Conservation (phyloP, 1,284 basidiomycete species). For the Hypsizygus ulmarius region DNA sequence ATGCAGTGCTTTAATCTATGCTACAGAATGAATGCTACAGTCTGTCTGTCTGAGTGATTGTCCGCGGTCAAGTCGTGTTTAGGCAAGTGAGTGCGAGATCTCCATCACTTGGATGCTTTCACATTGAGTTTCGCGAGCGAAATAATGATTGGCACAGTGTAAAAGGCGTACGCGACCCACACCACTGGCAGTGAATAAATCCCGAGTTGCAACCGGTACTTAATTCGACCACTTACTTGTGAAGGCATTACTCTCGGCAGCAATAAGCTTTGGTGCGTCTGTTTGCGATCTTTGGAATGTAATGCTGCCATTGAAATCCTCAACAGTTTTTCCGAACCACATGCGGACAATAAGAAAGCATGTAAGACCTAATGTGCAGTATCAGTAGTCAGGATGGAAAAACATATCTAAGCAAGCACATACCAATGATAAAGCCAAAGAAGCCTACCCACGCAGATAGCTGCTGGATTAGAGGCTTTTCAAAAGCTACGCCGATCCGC, state of each 20-base stretch:
- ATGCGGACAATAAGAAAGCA: slow-evolving; percentile 71
- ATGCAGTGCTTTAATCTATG: no score
- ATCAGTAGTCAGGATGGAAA: slow-evolving; percentile 1
- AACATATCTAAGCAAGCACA: slow-evolving; percentile 20
- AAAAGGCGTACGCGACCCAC: slow-evolving; percentile 75
- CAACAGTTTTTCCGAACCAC: slow-evolving; percentile 77
- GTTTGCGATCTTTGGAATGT: slow-evolving; percentile 43
- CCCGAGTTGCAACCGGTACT: background rate
- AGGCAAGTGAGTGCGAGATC: background rate
- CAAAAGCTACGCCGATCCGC: slow-evolving; percentile 45
- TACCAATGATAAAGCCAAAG: slow-evolving; percentile 70
- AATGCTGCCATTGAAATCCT: slow-evolving; percentile 72
- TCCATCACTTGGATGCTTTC: slow-evolving; percentile 37
- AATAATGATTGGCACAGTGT: slow-evolving; percentile 64
- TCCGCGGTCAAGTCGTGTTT: background rate
- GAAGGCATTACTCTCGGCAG: slow-evolving; percentile 68
- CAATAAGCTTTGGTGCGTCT: slow-evolving; percentile 62
- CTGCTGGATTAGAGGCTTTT: slow-evolving; percentile 58
- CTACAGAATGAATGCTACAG: background rate
- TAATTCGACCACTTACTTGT: slow-evolving; percentile 52
- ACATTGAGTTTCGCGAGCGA: slow-evolving; percentile 72
- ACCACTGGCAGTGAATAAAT: slow-evolving; percentile 43
- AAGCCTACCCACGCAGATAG: slow-evolving; percentile 71
- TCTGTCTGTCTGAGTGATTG: slow-evolving; percentile 1
- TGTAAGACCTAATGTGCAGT: slow-evolving; percentile 49